These are phyloP conservation scores for Candida arabinofermentans DNA, from an alignment of 805 yeast species.

Conservation along the genomic window DNA sequence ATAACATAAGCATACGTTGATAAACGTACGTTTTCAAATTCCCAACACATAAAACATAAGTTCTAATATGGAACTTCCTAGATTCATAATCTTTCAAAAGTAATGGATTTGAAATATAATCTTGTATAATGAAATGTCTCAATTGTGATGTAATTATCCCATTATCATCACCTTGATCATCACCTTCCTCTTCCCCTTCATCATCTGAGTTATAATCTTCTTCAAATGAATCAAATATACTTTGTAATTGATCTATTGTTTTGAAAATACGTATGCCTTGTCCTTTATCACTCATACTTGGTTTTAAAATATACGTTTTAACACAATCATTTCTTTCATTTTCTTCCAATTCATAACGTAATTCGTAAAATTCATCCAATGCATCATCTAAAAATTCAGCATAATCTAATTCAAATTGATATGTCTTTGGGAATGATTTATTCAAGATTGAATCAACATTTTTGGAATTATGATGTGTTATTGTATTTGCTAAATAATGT, in stretches of 20 bases:
- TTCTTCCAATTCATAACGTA: constrained; percentile 68
- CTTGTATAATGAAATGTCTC: constrained; percentile 88
- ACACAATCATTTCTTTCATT: constrained; percentile 29
- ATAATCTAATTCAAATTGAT: constrained; percentile 82
- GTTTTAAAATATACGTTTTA: constrained; percentile 85
- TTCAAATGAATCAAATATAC: constrained; percentile 81
- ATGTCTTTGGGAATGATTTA: constrained; percentile 67
- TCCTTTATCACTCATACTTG: constrained; percentile 96
- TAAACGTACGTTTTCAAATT: constrained; percentile 76
- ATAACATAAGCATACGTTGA: constrained; percentile 73
- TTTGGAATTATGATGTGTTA: constrained; percentile 71
- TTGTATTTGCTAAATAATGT: constrained; percentile 81
- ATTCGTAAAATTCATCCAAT: constrained; percentile 86
- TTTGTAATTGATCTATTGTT: constrained; percentile 75
- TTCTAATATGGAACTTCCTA: constrained; percentile 85
- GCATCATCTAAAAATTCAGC: constrained; percentile 96
- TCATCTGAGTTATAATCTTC: constrained; percentile 57
- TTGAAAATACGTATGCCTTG: constrained; percentile 88
- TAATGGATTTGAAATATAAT: constrained; percentile 67
- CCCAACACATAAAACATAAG: constrained; percentile 75
- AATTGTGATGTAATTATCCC: constrained; percentile 83
- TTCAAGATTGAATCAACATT: constrained; percentile 62
- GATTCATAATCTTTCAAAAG: constrained; percentile 54
- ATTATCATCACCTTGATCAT: constrained; percentile 32
- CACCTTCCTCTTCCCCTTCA: constrained; percentile 47